These are phyloP conservation scores for Aquilaria malaccensis DNA, from an alignment of 345 rosid species.

Conservation along the genomic window DNA sequence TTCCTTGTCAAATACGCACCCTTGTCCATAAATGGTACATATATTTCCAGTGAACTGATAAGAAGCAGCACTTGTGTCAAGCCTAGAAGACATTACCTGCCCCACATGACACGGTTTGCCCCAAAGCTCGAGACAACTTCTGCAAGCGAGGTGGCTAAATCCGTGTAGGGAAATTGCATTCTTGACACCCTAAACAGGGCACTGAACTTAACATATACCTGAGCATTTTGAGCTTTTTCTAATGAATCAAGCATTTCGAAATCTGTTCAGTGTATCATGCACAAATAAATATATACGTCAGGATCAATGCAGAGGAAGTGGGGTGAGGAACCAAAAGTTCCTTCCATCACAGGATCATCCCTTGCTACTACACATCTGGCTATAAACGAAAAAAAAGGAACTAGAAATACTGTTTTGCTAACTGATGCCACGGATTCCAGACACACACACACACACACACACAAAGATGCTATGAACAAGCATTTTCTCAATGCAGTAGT, in stretches of 20 bases:
- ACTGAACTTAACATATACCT: slow-evolving; percentile 86
- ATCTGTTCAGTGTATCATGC: not conserved
- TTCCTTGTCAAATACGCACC: too few species aligned
- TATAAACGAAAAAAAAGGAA: not conserved
- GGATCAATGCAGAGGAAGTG: not conserved
- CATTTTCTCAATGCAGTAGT: too few species aligned
- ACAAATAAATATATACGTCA: not conserved
- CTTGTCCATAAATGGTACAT: too few species aligned
- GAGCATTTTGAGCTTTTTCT: slow-evolving; percentile 8
- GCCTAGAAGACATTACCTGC: slow-evolving; percentile 39
- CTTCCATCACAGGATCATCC: not conserved
- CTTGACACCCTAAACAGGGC: slow-evolving; percentile 85
- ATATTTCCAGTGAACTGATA: too few species aligned
- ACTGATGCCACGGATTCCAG: too few species aligned
- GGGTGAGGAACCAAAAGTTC: not conserved
- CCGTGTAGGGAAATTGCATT: slow-evolving; percentile 53
- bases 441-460: too few species aligned
- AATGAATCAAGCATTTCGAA: not conserved
- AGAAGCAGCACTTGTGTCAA: not conserved
- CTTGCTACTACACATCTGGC: too few species aligned
- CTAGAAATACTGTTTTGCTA: not conserved
- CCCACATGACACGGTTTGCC: slow-evolving; percentile 86
- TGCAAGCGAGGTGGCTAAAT: slow-evolving; percentile 48
- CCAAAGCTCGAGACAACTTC: slow-evolving; percentile 61
- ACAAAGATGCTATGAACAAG: too few species aligned